Base-by-base conservation (phyloP, 164 flowering plant species). In the Piper betle region DNA sequence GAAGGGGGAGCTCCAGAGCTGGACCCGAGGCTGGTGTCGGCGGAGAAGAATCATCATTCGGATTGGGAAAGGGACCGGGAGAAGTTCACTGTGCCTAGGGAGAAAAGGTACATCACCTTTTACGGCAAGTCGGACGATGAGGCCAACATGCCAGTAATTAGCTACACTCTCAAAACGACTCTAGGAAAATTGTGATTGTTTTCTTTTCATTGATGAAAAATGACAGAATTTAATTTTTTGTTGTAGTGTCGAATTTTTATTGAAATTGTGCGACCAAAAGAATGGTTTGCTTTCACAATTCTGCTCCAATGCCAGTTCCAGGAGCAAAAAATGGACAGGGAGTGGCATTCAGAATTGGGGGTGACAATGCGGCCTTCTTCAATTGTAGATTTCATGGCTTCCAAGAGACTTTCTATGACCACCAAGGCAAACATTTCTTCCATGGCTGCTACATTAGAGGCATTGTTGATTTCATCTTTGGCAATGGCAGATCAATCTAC, bases 221-320 rank as follows among this genome's bases (percentile, higher is more conserved):
- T n/a, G n/a, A n/a, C n/a, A n/a, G n/a, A n/a, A n/a, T n/a, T n/a
- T n/a, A n/a, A n/a, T n/a, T n/a, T n/a, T n/a, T n/a, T n/a, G n/a
- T n/a, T n/a, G n/a, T n/a, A n/a, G n/a, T n/a, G n/a, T n/a, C n/a
- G n/a, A n/a, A n/a, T n/a, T n/a, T n/a, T n/a, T n/a, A n/a, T n/a
- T n/a, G n/a, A n/a, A n/a, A n/a, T n/a, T n/a, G n/a, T n/a, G n/a
- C n/a, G n/a, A n/a, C n/a, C n/a, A n/a, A n/a, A n/a, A n/a, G n/a
- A n/a, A n/a, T n/a, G n/a, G n/a, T n/a, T 3, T 59, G 2, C 37
- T 65, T 65, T 20, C 61, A 90, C 92, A 90, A 90, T 65, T 62
- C 84, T 5, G 62, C 88, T 0, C 95, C 97, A 5, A 62, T 55
- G 71, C 95, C 93, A 2, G 81, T 73, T 37, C 82, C 81, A 6